Evolutionary conservation across 257 asterid species (phyloP).

Genomic region (Petunia axillaris): DNA sequence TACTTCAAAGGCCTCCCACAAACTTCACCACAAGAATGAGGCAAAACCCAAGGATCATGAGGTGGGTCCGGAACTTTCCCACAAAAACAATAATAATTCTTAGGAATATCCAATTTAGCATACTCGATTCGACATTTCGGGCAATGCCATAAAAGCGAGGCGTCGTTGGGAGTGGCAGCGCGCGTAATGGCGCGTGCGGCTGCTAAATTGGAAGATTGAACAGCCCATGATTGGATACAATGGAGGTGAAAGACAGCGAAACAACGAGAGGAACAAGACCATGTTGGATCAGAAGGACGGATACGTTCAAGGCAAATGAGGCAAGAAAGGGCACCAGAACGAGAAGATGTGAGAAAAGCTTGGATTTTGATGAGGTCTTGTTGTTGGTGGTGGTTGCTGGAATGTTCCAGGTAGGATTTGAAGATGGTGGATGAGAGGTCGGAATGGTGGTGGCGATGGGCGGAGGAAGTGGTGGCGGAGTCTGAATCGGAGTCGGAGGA

Average conservation of each 20-base stretch:
- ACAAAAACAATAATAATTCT: conserved; percentile 72
- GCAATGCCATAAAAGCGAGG: conserved; percentile 77
- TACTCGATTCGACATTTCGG: conserved; percentile 92
- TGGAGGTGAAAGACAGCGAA: conserved; percentile 87
- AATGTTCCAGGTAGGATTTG: conserved; percentile 72
- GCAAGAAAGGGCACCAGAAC: conserved; percentile 92
- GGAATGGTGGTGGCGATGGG: conserved; percentile 47
- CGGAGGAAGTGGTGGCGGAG: conserved; percentile 45
- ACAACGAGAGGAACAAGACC: conserved; percentile 90
- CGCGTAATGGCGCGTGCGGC: conserved; percentile 82
- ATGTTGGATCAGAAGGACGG: conserved; percentile 80
- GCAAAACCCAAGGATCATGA: conserved; percentile 90
- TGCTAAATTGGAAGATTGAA: conserved; percentile 68
- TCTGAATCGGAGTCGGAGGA: conserved; percentile 74
- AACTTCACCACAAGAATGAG: conserved; percentile 92
- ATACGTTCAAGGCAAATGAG: conserved; percentile 94
- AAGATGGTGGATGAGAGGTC: conserved; percentile 83
- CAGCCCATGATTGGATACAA: conserved; percentile 97
- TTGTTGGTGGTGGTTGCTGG: conserved; percentile 42
- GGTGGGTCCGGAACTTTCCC: conserved; percentile 79
- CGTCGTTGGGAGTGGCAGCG: conserved; percentile 56
- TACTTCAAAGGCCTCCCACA: conserved; percentile 70
- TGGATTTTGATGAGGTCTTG: conserved; percentile 86
- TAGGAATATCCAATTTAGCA: conserved; percentile 66
- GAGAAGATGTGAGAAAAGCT: conserved; percentile 86